Evolutionary conservation across 805 yeast species (phyloP).

Genomic region (Wickerhamia fluorescens): DNA sequence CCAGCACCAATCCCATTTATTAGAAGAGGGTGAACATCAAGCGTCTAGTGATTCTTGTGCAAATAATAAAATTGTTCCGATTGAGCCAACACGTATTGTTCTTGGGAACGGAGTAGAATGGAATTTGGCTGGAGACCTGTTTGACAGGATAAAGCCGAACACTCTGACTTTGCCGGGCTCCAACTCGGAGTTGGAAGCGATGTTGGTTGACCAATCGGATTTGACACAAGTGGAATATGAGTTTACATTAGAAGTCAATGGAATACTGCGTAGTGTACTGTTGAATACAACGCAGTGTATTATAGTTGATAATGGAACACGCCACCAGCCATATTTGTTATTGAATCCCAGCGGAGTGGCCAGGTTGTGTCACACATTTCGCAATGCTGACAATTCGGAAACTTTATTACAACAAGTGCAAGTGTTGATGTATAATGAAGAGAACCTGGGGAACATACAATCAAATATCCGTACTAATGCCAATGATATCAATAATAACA

Average conservation of each 20-base stretch:
- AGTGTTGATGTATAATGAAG: constrained; percentile 9
- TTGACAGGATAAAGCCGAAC: too few species aligned
- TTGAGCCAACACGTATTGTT: too few species aligned
- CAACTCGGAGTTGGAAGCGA: neutral
- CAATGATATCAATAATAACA: neutral
- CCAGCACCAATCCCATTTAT: too few species aligned
- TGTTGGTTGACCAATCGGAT: constrained; percentile 23
- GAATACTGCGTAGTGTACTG: constrained; percentile 7
- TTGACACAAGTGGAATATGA: constrained; percentile 19
- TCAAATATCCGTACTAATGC: neutral
- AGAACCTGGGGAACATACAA: neutral
- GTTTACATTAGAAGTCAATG: constrained; percentile 13
- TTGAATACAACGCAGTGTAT: constrained; percentile 38
- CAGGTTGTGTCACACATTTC: constrained; percentile 12
- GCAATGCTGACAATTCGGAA: neutral
- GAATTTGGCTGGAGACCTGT: constrained; percentile 20
- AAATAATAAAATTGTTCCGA: too few species aligned
- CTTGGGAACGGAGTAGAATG: too few species aligned
- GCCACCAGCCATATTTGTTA: constrained; percentile 31
- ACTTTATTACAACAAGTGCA: constrained; percentile 15
- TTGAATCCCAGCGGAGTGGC: constrained; percentile 30
- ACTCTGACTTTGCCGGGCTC: neutral
- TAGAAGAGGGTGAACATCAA: too few species aligned
- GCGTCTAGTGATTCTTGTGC: too few species aligned
- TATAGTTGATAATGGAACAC: constrained; percentile 23